A percentile compares a stretch with the other conserved stretches of the same genome.
Conservation (phyloP, 2,329 filamentous ascomycete species). For the Alternaria incomplexa region DNA sequence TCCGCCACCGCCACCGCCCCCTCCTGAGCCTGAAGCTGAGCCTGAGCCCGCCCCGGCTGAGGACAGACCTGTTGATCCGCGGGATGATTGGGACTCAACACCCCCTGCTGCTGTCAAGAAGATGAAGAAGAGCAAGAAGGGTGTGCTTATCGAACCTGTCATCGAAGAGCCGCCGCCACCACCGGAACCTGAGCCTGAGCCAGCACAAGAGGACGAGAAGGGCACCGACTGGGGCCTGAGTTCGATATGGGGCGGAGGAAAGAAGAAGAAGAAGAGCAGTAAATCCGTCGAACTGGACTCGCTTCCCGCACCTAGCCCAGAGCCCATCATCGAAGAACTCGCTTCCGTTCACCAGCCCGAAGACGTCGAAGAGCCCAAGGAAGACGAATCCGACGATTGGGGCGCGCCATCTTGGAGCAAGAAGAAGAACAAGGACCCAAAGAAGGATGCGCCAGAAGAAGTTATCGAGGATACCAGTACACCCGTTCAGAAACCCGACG, state of each 20-base stretch:
- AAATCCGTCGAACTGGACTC: conserved; percentile 46
- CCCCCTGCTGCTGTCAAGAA: conserved; percentile 26
- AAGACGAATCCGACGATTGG: conserved; percentile 61
- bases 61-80: conserved; percentile 28
- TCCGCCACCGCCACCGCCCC: conserved; percentile 40
- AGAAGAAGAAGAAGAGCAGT: conserved; percentile 56
- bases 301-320: conserved; percentile 33
- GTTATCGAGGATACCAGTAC: conserved; percentile 49
- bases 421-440: conserved; percentile 48
- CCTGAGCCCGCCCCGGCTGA: conserved; percentile 34
- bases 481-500: conserved; percentile 53
- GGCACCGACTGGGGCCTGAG: conserved; percentile 45
- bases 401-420: conserved; percentile 63
- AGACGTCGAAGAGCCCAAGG: conserved; percentile 57
- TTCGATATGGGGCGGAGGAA: conserved; percentile 49
- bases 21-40: conserved; percentile 40
- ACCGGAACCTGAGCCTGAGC: conserved; percentile 31
- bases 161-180: conserved; percentile 25
- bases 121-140: conserved; percentile 41
- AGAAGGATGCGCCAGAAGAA: conserved; percentile 49
- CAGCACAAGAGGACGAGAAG: conserved; percentile 40
- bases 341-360: conserved; percentile 52
- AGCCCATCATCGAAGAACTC: conserved; percentile 35
- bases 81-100: conserved; percentile 36
- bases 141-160: conserved; percentile 46